Conservation (phyloP, 2,329 filamentous ascomycete genomes). For the Trichoderma simmonsii region DNA sequence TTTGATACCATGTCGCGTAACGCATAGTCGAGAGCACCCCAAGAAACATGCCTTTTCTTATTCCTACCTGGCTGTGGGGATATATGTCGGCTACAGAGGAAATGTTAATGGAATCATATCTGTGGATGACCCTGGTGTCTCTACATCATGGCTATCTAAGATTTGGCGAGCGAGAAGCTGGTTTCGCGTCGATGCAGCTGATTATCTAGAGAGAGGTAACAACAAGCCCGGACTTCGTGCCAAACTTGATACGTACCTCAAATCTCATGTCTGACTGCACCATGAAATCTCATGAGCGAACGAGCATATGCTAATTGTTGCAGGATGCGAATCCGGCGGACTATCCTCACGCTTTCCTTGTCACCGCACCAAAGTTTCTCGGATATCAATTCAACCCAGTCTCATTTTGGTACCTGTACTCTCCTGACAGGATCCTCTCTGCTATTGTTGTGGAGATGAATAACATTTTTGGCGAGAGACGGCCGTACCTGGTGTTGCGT, state of each 20-base stretch:
- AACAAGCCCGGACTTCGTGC: conserved; percentile 53
- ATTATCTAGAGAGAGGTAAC: conserved; percentile 59
- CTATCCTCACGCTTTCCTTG: conserved; percentile 67
- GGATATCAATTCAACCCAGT: conserved; percentile 73
- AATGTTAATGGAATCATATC: conserved; percentile 56
- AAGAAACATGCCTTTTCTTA: conserved; percentile 66
- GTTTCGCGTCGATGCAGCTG: conserved; percentile 57
- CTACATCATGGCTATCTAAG: conserved; percentile 27
- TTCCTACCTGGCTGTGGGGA: conserved; percentile 64
- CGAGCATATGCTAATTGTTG: conserved; percentile 20
- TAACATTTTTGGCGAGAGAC: conserved; percentile 71
- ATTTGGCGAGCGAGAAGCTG: conserved; percentile 40
- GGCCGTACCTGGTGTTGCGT: conserved; percentile 35
- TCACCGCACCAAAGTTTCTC: conserved; percentile 67
- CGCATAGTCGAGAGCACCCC: conserved; percentile 65
- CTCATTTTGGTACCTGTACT: conserved; percentile 74
- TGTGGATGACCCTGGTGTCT: conserved; percentile 27
- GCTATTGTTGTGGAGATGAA: conserved; percentile 72
- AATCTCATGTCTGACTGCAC: conserved; percentile 46
- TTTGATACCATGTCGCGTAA: conserved; percentile 63
- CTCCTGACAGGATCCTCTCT: conserved; percentile 51
- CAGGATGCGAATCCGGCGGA: conserved; percentile 57
- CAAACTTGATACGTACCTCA: conserved; percentile 61
- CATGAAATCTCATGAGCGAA: not conserved
- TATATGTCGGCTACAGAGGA: conserved; percentile 62